Percentiles rank a stretch among this genome's conserved stretches.
These are phyloP conservation scores for Termitomyces sp. DNA, from an alignment of 768 basidiomycete species.

Conservation along the genomic window DNA sequence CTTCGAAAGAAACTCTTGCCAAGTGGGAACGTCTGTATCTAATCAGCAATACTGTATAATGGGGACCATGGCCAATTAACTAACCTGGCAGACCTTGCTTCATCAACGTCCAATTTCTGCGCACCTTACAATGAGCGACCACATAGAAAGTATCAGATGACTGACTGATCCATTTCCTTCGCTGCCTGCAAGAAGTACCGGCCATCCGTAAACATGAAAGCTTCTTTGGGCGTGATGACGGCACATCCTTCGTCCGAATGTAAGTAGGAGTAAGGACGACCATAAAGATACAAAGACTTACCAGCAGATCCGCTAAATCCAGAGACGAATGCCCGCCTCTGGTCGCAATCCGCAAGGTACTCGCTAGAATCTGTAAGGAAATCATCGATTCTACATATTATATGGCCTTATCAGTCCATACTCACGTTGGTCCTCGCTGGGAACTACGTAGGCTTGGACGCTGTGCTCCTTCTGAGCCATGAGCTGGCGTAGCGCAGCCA, in stretches of 20 bases:
- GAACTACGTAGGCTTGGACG: constrained; percentile 76
- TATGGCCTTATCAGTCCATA: constrained; percentile 12
- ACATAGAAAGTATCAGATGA: neutral
- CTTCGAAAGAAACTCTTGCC: constrained; percentile 84
- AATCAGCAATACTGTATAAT: neutral
- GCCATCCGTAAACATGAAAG: constrained; percentile 92
- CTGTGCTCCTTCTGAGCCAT: constrained; percentile 49
- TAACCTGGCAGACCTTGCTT: constrained; percentile 83
- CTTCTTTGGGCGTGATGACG: constrained; percentile 64
- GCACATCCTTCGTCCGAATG: constrained; percentile 55
- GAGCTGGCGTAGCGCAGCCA: constrained; percentile 61
- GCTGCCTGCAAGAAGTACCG: constrained; percentile 92
- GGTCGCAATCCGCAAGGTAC: constrained; percentile 82
- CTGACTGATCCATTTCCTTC: constrained; percentile 82
- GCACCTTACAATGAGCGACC: neutral
- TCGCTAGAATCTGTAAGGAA: constrained; percentile 71
- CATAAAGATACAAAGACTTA: constrained; percentile 20
- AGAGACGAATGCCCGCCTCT: constrained; percentile 83
- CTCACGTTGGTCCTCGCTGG: constrained; percentile 92
- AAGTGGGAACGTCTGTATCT: constrained; percentile 72
- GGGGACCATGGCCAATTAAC: constrained; percentile 5
- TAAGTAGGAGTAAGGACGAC: neutral
- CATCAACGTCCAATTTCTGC: constrained; percentile 90
- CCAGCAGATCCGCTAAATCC: constrained; percentile 96
- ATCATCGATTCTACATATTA: neutral